phyloP scores from a whole-genome alignment of 75 land plant genomes.

The Pseudotsuga menziesii region DNA sequence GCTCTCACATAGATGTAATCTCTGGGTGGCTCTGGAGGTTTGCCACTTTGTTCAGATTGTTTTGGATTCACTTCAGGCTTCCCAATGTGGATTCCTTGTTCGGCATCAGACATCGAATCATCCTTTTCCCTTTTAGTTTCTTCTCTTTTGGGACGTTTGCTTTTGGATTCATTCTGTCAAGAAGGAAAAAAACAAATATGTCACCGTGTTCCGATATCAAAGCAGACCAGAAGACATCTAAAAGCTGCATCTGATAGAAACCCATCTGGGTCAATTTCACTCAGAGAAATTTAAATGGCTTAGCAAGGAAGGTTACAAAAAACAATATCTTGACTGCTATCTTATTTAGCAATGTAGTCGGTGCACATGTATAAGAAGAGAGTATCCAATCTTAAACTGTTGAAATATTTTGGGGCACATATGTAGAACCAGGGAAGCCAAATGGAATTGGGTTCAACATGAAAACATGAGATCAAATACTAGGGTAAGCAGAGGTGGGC shows the following conservation, averaged over 20 bases:
- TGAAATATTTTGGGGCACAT: no score
- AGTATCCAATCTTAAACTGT: not conserved
- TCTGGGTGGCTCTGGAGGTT: constrained; percentile 19
- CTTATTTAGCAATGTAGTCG: not conserved
- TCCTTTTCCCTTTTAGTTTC: not conserved
- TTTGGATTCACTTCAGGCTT: not conserved
- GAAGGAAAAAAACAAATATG: not conserved
- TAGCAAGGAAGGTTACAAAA: not conserved
- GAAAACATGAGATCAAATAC: no score
- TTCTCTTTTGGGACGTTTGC: constrained; percentile 10
- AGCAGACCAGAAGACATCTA: not conserved
- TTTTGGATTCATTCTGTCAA: constrained; percentile 22
- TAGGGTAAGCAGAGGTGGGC: no score
- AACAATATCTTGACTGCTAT: not conserved
- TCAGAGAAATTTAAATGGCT: not conserved
- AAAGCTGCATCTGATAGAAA: not conserved
- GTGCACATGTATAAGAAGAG: not conserved
- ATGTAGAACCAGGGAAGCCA: no score
- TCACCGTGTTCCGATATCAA: not conserved
- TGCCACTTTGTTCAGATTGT: not conserved
- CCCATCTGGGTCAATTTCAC: not conserved
- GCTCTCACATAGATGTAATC: constrained; percentile 18
- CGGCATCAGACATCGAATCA: not conserved
- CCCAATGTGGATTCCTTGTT: not conserved
- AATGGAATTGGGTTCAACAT: no score